Base-by-base conservation (phyloP, 441 rosid species). In the Erodium chrysanthum region DNA sequence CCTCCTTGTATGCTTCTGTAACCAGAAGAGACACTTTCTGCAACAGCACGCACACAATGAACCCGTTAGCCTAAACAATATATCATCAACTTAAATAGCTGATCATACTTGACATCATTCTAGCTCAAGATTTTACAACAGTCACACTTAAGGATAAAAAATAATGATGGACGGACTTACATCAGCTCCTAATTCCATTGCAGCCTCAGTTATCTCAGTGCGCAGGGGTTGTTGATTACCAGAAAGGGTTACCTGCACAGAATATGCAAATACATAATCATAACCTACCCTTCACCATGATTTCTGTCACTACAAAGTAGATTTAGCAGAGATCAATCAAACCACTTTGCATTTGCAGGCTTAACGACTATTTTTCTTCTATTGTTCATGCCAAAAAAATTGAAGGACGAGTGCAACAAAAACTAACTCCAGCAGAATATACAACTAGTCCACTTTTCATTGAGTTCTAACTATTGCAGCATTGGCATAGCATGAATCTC, bases 141-240 rank as follows among this genome's bases (percentile, higher is more conserved):
- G n/a, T n/a, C n/a, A n/a, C 35, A 29, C 2, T 31, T 7, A 17
- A 29, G 21, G 8, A 20, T 14, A 35, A 1, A 22, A 25, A 7
- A 0, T 65, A 11, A 33, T 33, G 0, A 33, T 5, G 37, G 37
- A 33, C 8, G 7, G 42, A 81, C 90, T 86, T 68, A 89, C 94
- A 76, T 91, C 91, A 18, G 94, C 67, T 66, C 96, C 98, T 66
- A 90, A 75, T 75, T 93, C 93, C 97, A 88, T 89, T 67, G 98
- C 97, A 66, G 96, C 98, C 79, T 91, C 96, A 4, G 95, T 91
- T 62, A 93, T 89, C 82, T 93, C 97, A 44, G 87, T 88, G 31
- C 96, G 93, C 52, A 88, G 72, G 18, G 96, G 96, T 76, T 87
- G 97, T 77, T 90, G 97, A 78, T 93, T 90, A 62, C 95, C 96